Evolutionary conservation across 2,329 filamentous ascomycete species (phyloP), one percentile per base, ranked within the genome.

Genomic region (Alternaria sp.): DNA sequence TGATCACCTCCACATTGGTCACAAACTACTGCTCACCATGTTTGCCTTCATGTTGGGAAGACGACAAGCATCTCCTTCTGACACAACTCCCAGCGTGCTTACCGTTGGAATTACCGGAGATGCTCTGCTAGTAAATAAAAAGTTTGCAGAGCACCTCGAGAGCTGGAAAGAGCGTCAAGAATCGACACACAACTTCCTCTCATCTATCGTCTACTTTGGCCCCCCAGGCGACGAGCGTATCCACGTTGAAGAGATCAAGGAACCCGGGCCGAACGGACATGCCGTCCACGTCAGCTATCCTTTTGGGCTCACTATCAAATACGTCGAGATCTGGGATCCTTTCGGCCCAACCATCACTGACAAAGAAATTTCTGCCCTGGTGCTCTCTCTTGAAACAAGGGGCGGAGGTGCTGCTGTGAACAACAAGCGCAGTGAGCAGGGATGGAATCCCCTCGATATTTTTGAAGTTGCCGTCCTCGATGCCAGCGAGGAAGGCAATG

Each of bases 21-120:
- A 99, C 82, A 99, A 98, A 80, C 85, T 98, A n/a, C 86, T 99
- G 20, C 86, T 99, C 20, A 93, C 94, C n/a, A 94, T 94, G 63
- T 92, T 91, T 0, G 87, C 90, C 0, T 86, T 97, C 57, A 85
- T 93, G 16, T 84, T 91, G 58, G 86, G 87, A 36, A 69, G 71
- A 28, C 64, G 65, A 48, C 49, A 60, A 27, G 22, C 54, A 22
- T 59, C 67, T 14, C 52, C 45, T 12, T 55, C 58, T 16, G 65
- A 69, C 44, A 62, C 71, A 9, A 45, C 50, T 9, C 69, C 77
- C 22, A 86, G 87, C 62, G 85, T 85, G 11, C 85, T 96, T 63
- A 90, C 93, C 18, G 85, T 97, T 43, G 95, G 95, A 12, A 91
- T 99, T 67, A 97, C 95, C 0, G 93, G 92, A 5, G 93, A 97